These are phyloP conservation scores for Rhizopogon vesiculosus DNA, from an alignment of 768 basidiomycete genomes.

Conservation along the genomic window DNA sequence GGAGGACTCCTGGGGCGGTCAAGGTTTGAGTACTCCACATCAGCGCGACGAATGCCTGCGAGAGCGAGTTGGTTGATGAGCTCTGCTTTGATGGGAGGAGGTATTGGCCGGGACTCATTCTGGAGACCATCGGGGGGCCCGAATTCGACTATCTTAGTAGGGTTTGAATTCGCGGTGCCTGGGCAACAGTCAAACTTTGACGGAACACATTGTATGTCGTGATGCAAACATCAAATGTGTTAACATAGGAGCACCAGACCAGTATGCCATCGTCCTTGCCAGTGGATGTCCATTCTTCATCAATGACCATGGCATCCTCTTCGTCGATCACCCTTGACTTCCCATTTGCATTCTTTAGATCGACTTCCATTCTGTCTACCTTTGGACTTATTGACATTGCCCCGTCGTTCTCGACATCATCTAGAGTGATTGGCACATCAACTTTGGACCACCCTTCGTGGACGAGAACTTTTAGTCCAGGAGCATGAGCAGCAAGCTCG, in stretches of 20 bases:
- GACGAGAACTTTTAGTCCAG: slow-evolving; percentile 68
- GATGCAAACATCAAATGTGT: slow-evolving; percentile 74
- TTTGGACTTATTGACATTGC: slow-evolving; percentile 10
- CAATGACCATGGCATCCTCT: slow-evolving; percentile 13
- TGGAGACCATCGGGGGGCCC: slow-evolving; percentile 90
- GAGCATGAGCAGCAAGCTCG: slow-evolving; percentile 72
- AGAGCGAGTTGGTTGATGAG: slow-evolving; percentile 69
- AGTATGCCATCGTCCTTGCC: slow-evolving; percentile 24
- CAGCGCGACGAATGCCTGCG: slow-evolving; percentile 71
- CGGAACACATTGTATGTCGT: slow-evolving; percentile 72
- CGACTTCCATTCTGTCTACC: too few relatives aligned
- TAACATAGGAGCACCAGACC: slow-evolving; percentile 63
- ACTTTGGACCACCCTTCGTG: slow-evolving; percentile 83
- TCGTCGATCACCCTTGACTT: slow-evolving; percentile 7
- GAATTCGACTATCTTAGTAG: slow-evolving; percentile 79
- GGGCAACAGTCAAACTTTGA: slow-evolving; percentile 70
- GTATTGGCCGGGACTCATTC: slow-evolving; percentile 75
- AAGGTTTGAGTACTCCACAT: slow-evolving; percentile 51
- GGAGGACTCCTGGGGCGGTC: slow-evolving; percentile 65
- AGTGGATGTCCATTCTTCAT: not conserved
- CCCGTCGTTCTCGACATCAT: slow-evolving; percentile 30
- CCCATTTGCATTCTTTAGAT: slow-evolving; percentile 10
- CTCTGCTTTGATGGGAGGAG: slow-evolving; percentile 71
- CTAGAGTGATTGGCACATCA: slow-evolving; percentile 43
- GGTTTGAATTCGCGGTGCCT: slow-evolving; percentile 59